A percentile compares a stretch with the other conserved stretches of the same genome.
Conservation (phyloP, 306 rosid species). For the Luffa aegyptiaca region DNA sequence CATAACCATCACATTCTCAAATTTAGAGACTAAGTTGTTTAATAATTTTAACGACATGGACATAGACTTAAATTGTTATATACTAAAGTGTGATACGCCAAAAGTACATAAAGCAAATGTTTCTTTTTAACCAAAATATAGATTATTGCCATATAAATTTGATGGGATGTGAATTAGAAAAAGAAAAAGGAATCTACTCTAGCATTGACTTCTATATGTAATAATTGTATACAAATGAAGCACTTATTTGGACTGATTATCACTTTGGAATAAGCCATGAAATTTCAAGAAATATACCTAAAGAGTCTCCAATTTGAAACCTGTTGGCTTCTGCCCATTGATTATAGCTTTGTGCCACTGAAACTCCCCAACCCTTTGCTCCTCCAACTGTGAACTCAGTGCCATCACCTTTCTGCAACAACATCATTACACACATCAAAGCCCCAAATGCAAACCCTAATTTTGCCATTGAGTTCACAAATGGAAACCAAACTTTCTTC, state of each 20-base stretch:
- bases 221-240: not conserved
- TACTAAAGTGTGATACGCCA: too few species aligned
- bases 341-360: conserved; percentile 35
- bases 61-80: too few species aligned
- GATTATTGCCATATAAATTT: too few species aligned
- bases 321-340: conserved; percentile 75
- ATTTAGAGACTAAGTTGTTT: too few species aligned
- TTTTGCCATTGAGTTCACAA: conserved; percentile 33
- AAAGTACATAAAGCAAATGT: too few species aligned
- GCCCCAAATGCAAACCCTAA: conserved; percentile 17
- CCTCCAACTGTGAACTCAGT: conserved; percentile 51
- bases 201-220: not conserved
- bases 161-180: too few species aligned
- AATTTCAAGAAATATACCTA: conserved; percentile 25
- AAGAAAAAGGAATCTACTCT: too few species aligned
- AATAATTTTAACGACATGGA: too few species aligned
- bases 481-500: not conserved
- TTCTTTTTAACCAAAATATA: too few species aligned
- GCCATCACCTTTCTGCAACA: conserved; percentile 42
- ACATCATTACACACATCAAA: conserved; percentile 30
- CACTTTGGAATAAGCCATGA: not conserved
- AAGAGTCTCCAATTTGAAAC: conserved; percentile 72
- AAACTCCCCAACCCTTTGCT: conserved; percentile 58
- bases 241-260: too few species aligned
- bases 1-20: too few species aligned